phyloP scores from a whole-genome alignment of 805 yeast species.

The Candida easanensis region DNA sequence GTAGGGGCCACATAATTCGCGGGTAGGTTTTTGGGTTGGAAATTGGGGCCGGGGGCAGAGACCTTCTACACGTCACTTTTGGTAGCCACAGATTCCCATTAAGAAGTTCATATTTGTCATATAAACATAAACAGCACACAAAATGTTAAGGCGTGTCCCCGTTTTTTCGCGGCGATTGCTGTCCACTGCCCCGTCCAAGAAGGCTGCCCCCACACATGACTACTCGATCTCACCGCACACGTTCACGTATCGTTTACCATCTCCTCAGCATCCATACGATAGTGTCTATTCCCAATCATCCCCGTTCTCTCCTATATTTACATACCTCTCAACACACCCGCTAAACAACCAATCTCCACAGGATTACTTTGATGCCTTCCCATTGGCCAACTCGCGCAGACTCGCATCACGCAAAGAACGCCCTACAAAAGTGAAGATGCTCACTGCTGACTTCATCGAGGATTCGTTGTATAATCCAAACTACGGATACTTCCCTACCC shows the following conservation, averaged over 20 bases:
- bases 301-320: conserved; percentile 16
- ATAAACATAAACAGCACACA: neutral
- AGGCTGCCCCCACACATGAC: conserved; percentile 13
- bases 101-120: no score
- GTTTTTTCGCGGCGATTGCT: neutral
- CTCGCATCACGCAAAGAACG: conserved; percentile 35
- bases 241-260: conserved; percentile 23
- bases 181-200: neutral
- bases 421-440: conserved; percentile 66
- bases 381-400: conserved; percentile 15
- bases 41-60: no score
- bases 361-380: conserved; percentile 23
- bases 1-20: neutral
- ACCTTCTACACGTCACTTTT: no score
- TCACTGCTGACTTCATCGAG: conserved; percentile 77
- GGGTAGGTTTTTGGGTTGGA: no score
- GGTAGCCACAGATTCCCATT: no score
- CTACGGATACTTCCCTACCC: conserved; percentile 79
- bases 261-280: conserved; percentile 13
- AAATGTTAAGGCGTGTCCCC: neutral
- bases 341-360: conserved; percentile 14
- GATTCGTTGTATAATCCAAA: conserved; percentile 78
- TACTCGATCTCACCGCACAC: conserved; percentile 23
- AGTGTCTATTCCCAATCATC: conserved; percentile 12
- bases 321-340: conserved; percentile 18